Percentiles rank a stretch among this genome's conserved stretches.
phyloP scores from a whole-genome alignment of 495 filamentous ascomycete genomes.

The Penicillium steckii region DNA sequence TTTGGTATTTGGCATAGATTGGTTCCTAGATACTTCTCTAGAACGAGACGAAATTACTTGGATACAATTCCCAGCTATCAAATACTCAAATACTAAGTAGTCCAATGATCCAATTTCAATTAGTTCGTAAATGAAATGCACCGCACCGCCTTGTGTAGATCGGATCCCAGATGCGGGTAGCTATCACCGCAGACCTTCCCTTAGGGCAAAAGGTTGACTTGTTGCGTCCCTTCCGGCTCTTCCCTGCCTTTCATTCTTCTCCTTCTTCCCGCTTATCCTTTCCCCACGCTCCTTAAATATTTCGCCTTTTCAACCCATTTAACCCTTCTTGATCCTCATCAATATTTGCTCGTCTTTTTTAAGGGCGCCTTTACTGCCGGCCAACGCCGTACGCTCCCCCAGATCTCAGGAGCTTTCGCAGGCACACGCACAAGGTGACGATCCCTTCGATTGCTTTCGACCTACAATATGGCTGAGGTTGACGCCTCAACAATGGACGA shows the following conservation, averaged over 20 bases:
- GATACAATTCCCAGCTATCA: too few relatives aligned
- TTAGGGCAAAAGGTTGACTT: conserved; percentile 2
- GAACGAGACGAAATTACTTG: too few relatives aligned
- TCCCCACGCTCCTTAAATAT: conserved; percentile 11
- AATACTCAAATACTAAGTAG: too few relatives aligned
- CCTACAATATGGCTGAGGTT: conserved; percentile 38
- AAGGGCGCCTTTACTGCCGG: conserved; percentile 15
- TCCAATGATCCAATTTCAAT: too few relatives aligned
- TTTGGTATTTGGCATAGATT: too few relatives aligned
- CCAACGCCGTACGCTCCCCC: conserved; percentile 11
- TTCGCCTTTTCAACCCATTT: not conserved
- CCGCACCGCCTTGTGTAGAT: conserved; percentile 4
- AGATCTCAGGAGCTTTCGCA: conserved; percentile 7
- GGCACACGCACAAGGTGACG: conserved; percentile 1
- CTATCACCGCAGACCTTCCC: conserved; percentile 20
- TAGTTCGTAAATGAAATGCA: too few relatives aligned
- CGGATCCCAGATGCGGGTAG: conserved; percentile 21
- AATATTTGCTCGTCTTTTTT: conserved; percentile 18
- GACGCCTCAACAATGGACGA: conserved; percentile 45
- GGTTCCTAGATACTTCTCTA: too few relatives aligned
- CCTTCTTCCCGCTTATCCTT: conserved; percentile 12
- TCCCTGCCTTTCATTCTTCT: conserved; percentile 16
- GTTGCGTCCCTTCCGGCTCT: conserved; percentile 20
- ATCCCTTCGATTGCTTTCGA: conserved; percentile 4
- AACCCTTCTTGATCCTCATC: conserved; percentile 11